A percentile compares a stretch with the other conserved stretches of the same genome.
phyloP scores from a whole-genome alignment of 2,329 filamentous ascomycete genomes.

The Phialophora tarda region DNA sequence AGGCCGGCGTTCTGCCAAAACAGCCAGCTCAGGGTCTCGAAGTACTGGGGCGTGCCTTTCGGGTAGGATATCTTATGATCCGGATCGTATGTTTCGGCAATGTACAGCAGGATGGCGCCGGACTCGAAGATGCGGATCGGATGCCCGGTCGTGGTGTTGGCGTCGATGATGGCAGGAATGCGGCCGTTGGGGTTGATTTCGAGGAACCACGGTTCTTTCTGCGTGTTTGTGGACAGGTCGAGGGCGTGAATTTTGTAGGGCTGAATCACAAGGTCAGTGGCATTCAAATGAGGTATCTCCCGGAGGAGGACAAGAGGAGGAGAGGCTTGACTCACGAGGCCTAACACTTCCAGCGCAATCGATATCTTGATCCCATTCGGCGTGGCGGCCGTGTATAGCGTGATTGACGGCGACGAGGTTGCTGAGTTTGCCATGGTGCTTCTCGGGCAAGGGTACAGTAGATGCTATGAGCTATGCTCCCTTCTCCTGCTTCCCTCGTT shows the following conservation, averaged over 20 bases:
- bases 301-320: background rate
- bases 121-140: slow-evolving; percentile 52
- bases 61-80: slow-evolving; percentile 51
- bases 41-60: slow-evolving; percentile 50
- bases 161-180: slow-evolving; percentile 50
- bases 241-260: slow-evolving; percentile 33
- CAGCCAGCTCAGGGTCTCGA: slow-evolving; percentile 53
- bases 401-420: slow-evolving; percentile 63
- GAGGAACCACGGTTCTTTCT: slow-evolving; percentile 55
- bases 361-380: slow-evolving; percentile 90
- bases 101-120: slow-evolving; percentile 54
- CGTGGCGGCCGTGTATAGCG: slow-evolving; percentile 81
- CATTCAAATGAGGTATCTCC: background rate
- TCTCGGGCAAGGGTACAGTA: background rate
- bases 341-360: slow-evolving; percentile 82
- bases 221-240: slow-evolving; percentile 51
- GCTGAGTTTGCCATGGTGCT: slow-evolving; percentile 37
- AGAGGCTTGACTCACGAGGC: slow-evolving; percentile 44
- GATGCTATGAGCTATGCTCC: too few species aligned
- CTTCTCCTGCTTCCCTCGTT: too few species aligned
- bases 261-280: background rate
- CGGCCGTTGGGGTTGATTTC: slow-evolving; percentile 57
- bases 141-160: slow-evolving; percentile 43
- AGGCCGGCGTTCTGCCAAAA: slow-evolving; percentile 52
- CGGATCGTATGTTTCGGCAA: slow-evolving; percentile 52